Evolutionary conservation across 345 rosid genomes (phyloP), one percentile per base, ranked within the genome.

Genomic region (Boechera stricta): DNA sequence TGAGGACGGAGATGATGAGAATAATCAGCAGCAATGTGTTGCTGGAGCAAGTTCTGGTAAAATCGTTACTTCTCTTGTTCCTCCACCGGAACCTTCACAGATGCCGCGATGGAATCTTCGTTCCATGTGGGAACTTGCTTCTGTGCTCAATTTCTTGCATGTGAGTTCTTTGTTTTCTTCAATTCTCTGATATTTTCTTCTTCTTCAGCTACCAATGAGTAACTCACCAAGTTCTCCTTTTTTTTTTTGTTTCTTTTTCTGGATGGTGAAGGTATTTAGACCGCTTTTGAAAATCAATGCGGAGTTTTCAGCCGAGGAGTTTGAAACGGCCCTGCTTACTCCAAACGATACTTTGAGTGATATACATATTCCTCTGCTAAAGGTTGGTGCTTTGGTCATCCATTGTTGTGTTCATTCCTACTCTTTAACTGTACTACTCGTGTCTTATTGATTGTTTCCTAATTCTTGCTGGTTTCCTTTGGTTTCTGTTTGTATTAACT

Each of bases 41-140:
- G 28, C 69, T 45, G 81, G 74, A n/a, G 80, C 45, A 57, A 71
- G 84, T 28, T 83, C 79, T 53, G 83, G 84, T 61, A 89, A 84
- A 86, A 87, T 89, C n/a, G 77, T 91, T 18, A 96, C 98, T 77
- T 87, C 84, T 35, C 82, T 96, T 67, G 93, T 89, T n/a, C 89
- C 79, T 42, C 83, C 86, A 18, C 98, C 97, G 7, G 93, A 89
- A 78, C 86, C 93, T 31, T 79, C 97, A 4, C 98, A 88, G 87
- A 74, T 91, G 85, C 89, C 96, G 24, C 83, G 99, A 64, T 91
- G 99, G 99, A 93, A 69, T 76, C 94, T 96, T 75, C 93, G 99
- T 61, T 92, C 91, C 24, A 96, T 96, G 98, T 93, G 98, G 98
- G 97, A 96, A 82, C 85, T 96, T 81, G 97, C 97, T 80, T 96